Percentiles rank a stretch among this genome's conserved stretches.
These are phyloP conservation scores for Tillandsia fasciculata DNA, from an alignment of 176 grass and related monocot species.

Conservation along the genomic window DNA sequence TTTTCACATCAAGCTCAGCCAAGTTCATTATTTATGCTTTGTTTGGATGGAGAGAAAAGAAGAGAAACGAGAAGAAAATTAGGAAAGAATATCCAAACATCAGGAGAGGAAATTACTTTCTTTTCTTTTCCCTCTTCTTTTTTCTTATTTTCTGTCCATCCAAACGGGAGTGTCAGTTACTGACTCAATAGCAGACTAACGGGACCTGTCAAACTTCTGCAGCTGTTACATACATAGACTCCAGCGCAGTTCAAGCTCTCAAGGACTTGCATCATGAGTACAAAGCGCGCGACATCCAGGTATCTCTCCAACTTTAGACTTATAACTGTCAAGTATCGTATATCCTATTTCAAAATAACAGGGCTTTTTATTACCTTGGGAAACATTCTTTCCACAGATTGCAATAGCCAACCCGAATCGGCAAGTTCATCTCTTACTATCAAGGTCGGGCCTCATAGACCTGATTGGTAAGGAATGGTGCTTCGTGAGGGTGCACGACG, in stretches of 20 bases:
- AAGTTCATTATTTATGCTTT: too few relatives aligned
- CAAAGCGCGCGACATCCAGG: conserved; percentile 65
- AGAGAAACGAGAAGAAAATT: too few relatives aligned
- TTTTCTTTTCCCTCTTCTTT: too few relatives aligned
- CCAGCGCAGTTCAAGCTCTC: conserved; percentile 89
- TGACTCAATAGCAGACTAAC: too few relatives aligned
- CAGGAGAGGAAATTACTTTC: too few relatives aligned
- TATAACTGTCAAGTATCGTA: neutral
- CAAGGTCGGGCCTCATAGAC: conserved; percentile 57
- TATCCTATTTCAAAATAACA: neutral
- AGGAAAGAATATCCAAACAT: too few relatives aligned
- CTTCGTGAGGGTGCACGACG: conserved; percentile 85
- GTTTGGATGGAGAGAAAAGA: too few relatives aligned
- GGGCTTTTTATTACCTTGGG: neutral
- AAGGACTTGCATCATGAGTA: conserved; percentile 94
- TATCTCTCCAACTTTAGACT: conserved; percentile 5
- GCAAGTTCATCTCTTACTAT: conserved; percentile 72
- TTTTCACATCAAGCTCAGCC: too few relatives aligned
- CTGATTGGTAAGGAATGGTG: conserved; percentile 70
- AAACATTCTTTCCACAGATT: conserved; percentile 35
- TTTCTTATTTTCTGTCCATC: too few relatives aligned
- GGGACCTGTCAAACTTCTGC: neutral
- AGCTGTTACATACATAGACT: conserved; percentile 97
- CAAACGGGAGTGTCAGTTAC: too few relatives aligned
- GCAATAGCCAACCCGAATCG: conserved; percentile 75